Evolutionary conservation across 2,329 filamentous ascomycete species (phyloP).

Genomic region (Colletotrichum sp.): DNA sequence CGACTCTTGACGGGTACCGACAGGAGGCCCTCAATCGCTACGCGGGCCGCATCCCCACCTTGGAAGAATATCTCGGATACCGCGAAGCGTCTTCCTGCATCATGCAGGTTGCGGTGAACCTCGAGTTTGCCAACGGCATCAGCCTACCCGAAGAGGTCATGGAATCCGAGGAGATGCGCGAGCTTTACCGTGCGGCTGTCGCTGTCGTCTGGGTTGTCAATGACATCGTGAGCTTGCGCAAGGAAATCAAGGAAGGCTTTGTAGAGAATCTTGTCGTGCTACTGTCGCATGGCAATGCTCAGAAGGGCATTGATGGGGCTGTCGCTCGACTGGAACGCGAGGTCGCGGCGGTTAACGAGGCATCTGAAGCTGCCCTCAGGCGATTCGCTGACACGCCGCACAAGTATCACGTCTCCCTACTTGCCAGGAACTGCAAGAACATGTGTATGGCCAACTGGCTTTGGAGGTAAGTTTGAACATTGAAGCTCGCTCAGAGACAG

Average conservation of each 20-base stretch:
- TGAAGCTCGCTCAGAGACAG: fast-evolving
- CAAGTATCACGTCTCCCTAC: neutral
- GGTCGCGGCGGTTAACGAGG: neutral
- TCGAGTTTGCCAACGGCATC: conserved; percentile 7
- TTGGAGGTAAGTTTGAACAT: neutral
- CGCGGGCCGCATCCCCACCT: neutral
- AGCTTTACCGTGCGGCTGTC: conserved; percentile 1
- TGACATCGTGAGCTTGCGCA: conserved; percentile 1
- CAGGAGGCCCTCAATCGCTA: conserved; percentile 6
- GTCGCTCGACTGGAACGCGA: neutral
- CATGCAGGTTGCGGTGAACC: neutral
- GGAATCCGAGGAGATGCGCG: neutral
- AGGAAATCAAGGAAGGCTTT: conserved; percentile 8
- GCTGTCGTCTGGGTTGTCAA: conserved; percentile 7
- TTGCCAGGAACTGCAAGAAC: conserved; percentile 10
- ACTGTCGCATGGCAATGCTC: neutral
- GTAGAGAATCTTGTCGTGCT: conserved; percentile 10
- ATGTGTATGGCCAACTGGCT: conserved; percentile 14
- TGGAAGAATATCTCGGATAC: neutral
- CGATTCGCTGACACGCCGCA: neutral
- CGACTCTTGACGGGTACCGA: neutral
- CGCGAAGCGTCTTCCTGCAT: conserved; percentile 8
- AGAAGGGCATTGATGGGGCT: neutral
- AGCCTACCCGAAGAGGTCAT: conserved; percentile 4
- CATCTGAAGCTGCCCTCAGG: neutral